phyloP scores from a whole-genome alignment of 2,329 filamentous ascomycete species.

The Cladophialophora psammophila region DNA sequence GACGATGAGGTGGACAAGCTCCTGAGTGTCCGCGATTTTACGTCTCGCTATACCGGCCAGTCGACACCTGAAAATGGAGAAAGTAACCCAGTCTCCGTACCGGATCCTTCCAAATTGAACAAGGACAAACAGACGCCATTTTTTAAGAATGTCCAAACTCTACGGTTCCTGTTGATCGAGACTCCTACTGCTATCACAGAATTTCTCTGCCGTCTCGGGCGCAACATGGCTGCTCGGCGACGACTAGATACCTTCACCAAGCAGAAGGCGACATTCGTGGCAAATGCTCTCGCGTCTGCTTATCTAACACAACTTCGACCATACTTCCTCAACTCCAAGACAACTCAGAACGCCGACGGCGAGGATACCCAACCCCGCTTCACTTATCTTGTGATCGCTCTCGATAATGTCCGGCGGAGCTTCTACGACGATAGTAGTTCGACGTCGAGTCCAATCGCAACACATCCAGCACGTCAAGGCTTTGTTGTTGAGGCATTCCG shows the following conservation, averaged over 20 bases:
- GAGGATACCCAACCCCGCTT: constrained; percentile 69
- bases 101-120: constrained; percentile 41
- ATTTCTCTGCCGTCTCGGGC: constrained; percentile 85
- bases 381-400: constrained; percentile 81
- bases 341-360: constrained; percentile 49
- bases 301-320: constrained; percentile 71
- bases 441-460: constrained; percentile 21
- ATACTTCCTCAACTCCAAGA: constrained; percentile 52
- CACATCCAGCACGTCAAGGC: constrained; percentile 55
- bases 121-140: constrained; percentile 49
- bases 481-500: constrained; percentile 88
- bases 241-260: constrained; percentile 70
- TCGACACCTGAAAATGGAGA: constrained; percentile 22
- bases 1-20: constrained; percentile 53
- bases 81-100: constrained; percentile 33
- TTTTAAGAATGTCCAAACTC: constrained; percentile 78
- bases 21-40: constrained; percentile 36
- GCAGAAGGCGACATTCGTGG: constrained; percentile 67
- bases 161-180: constrained; percentile 78
- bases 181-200: constrained; percentile 81
- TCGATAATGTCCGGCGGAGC: constrained; percentile 68
- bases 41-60: constrained; percentile 7
- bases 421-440: constrained; percentile 38
- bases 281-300: constrained; percentile 74
- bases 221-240: constrained; percentile 77